Evolutionary conservation across 164 flowering plant genomes (phyloP).

Genomic region (Vitis labrusca): DNA sequence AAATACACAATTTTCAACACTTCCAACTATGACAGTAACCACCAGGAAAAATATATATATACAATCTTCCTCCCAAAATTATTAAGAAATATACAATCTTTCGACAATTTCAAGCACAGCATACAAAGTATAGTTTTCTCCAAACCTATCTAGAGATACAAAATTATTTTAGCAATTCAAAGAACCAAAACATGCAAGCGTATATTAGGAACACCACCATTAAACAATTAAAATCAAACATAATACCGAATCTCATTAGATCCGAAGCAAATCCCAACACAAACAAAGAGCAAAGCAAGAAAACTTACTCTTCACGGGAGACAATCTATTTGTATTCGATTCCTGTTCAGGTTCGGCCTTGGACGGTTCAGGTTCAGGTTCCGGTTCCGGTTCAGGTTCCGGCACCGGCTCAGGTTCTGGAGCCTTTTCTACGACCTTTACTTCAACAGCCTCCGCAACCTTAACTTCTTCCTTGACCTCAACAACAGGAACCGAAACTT

Average conservation of each 20-base stretch:
- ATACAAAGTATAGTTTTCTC: too few species aligned
- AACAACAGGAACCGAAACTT: constrained; percentile 7
- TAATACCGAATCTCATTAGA: not conserved
- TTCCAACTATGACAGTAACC: too few species aligned
- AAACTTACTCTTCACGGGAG: constrained; percentile 32
- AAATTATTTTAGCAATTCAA: too few species aligned
- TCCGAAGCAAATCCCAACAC: not conserved
- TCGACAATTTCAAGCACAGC: too few species aligned
- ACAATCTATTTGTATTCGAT: constrained; percentile 12
- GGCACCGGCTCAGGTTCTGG: constrained; percentile 8
- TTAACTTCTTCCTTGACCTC: constrained; percentile 15
- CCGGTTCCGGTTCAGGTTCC: not conserved
- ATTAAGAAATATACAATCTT: too few species aligned
- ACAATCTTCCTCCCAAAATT: too few species aligned
- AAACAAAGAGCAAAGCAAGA: not conserved
- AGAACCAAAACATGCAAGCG: too few species aligned
- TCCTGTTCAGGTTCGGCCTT: constrained; percentile 5
- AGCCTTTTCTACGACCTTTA: constrained; percentile 24
- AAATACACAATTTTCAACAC: too few species aligned
- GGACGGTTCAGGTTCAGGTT: constrained; percentile 11
- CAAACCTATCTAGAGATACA: too few species aligned
- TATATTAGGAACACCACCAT: too few species aligned
- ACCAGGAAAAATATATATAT: too few species aligned
- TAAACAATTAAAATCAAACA: not conserved
- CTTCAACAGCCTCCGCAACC: constrained; percentile 23